Evolutionary conservation across 2,329 filamentous ascomycete species (phyloP).

Genomic region (Fusarium sp.): DNA sequence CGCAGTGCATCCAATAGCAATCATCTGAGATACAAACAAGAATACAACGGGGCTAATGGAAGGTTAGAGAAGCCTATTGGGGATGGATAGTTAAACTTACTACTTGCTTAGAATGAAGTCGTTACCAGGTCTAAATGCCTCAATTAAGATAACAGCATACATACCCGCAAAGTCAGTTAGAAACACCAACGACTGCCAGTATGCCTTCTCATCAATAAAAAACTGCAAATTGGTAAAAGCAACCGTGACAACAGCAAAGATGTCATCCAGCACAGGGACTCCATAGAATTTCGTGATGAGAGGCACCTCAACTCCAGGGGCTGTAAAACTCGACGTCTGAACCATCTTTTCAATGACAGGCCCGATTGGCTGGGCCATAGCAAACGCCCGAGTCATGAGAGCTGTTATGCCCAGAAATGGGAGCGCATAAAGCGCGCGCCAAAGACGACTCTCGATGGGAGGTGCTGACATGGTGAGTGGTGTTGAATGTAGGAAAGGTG

Average conservation of each 20-base stretch:
- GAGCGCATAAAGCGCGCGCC: slow-evolving; percentile 37
- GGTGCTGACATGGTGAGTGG: neutral
- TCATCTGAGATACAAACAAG: slow-evolving; percentile 42
- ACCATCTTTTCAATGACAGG: slow-evolving; percentile 22
- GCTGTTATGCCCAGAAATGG: slow-evolving; percentile 40
- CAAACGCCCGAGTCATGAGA: slow-evolving; percentile 42
- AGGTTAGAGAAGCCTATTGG: neutral
- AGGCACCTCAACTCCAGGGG: slow-evolving; percentile 12
- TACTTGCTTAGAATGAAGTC: slow-evolving; percentile 36
- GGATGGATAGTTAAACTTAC: slow-evolving; percentile 23
- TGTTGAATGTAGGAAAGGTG: neutral
- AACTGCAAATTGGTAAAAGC: slow-evolving; percentile 48
- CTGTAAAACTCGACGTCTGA: slow-evolving; percentile 10
- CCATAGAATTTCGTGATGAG: slow-evolving; percentile 42
- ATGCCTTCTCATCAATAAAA: slow-evolving; percentile 34
- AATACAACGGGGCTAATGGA: slow-evolving; percentile 30
- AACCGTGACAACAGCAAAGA: slow-evolving; percentile 35
- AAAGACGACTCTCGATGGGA: slow-evolving; percentile 6
- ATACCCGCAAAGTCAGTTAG: slow-evolving; percentile 48
- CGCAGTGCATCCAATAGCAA: slow-evolving; percentile 38
- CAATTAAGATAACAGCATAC: slow-evolving; percentile 47
- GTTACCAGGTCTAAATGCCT: slow-evolving; percentile 42
- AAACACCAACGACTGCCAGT: slow-evolving; percentile 50
- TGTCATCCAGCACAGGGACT: slow-evolving; percentile 38
- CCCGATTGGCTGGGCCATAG: slow-evolving; percentile 39